Evolutionary conservation across 1,284 basidiomycete genomes (phyloP).

Genomic region (Xerocomus amazonicus): DNA sequence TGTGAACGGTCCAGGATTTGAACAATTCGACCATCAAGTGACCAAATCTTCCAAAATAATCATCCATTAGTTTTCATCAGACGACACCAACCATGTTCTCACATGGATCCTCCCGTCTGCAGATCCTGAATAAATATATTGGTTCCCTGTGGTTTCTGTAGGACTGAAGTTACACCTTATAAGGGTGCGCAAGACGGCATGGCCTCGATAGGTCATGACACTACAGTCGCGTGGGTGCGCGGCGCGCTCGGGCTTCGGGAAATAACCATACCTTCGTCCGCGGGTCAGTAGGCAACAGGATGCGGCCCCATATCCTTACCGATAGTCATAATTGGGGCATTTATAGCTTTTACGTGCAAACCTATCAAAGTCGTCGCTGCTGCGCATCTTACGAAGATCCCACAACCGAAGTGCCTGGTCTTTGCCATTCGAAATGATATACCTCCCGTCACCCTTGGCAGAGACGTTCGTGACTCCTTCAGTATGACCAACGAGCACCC

Average conservation of each 20-base stretch:
- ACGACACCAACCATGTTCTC: conserved; percentile 24
- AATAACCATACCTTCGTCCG: conserved; percentile 54
- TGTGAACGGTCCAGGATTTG: conserved; percentile 82
- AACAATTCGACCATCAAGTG: conserved; percentile 82
- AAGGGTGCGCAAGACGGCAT: conserved; percentile 87
- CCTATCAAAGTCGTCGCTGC: conserved; percentile 67
- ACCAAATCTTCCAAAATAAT: conserved; percentile 73
- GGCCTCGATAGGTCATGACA: conserved; percentile 94
- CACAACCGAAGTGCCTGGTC: conserved; percentile 92
- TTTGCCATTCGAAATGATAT: conserved; percentile 96
- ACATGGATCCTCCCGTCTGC: conserved; percentile 82
- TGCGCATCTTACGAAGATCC: conserved; percentile 93
- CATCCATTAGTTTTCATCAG: conserved; percentile 2
- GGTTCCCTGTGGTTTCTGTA: conserved; percentile 83
- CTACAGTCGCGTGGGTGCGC: conserved; percentile 86
- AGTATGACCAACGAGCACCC: conserved; percentile 91
- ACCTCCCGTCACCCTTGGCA: conserved; percentile 89
- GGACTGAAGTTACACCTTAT: conserved; percentile 97
- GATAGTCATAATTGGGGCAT: conserved; percentile 74
- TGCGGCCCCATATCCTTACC: conserved; percentile 39
- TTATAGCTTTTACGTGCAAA: conserved; percentile 53
- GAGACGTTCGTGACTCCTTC: conserved; percentile 91
- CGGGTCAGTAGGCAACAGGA: conserved; percentile 5
- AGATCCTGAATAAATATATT: conserved; percentile 93
- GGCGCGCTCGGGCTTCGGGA: conserved; percentile 64